Evolutionary conservation across 371 early-diverging fungal species (phyloP), one percentile per base, ranked within the genome.

Genomic region (Apophysomyces elegans): DNA sequence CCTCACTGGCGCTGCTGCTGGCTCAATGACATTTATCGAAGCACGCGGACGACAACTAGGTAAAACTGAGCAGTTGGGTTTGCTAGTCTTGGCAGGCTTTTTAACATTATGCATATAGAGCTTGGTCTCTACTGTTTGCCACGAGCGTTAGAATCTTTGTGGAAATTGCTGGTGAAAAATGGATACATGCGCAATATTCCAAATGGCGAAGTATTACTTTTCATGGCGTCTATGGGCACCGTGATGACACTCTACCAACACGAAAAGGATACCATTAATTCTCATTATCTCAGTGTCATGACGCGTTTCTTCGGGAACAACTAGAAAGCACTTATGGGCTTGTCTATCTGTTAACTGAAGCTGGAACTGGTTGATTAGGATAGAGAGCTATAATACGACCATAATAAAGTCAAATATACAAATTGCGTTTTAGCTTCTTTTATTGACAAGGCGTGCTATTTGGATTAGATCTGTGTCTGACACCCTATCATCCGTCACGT

Each of bases 251-350:
- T 95, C 26, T 95, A 93, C 73, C 94, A 95, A 74, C 88, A 84
- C 60, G 91, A 92, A 50, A 89, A 89, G 16, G 85, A 82, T 35
- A 86, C 86, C 26, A 90, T 95, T 60, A 84, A 80, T 65, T 79
- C 87, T 32, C 90, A 89, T 56, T 93, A 93, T 62, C 86, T 90
- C 21, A 88, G 86, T 41, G 85, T 92, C 11, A 81, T 95, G 87
- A 87, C 88, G n/a, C 85, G 95, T 9, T 84, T 93, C 67, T 93
- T 95, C 73, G 94, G 94, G n/a, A 80, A 86, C 41, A 95, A 93
- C 69, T 94, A 82, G 32, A 80, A 67, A 26, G 18, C 21, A 0
- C 21, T 11, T 21, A 26, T 21, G 21, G 9, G 21, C n/a, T 21
- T 50, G 21, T 18, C 21, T 50, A 5, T 16, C 54, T 18, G 21